A percentile compares a stretch with the other conserved stretches of the same genome.
Evolutionary conservation across 768 basidiomycete species (phyloP).

Genomic region (Pisolithus albus): DNA sequence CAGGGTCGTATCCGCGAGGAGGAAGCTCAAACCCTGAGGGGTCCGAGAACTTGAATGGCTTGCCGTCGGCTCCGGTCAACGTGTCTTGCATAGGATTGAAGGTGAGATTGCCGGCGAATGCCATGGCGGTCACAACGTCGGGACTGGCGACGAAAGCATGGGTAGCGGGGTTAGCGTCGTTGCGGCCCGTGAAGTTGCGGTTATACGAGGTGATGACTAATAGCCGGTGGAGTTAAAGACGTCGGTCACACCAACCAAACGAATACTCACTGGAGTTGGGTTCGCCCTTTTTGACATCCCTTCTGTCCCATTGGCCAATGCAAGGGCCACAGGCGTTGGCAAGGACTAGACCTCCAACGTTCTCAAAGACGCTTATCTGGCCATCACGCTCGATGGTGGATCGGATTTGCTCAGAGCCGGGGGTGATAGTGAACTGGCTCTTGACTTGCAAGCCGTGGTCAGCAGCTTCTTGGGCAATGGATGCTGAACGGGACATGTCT

Average conservation of each 20-base stretch:
- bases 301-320: conserved; percentile 98
- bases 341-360: conserved; percentile 85
- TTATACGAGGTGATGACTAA: conserved; percentile 98
- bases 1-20: conserved; percentile 92
- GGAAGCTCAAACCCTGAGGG: conserved; percentile 91
- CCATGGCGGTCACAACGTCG: conserved; percentile 93
- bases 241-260: background rate
- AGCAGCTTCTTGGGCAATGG: conserved; percentile 84
- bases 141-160: conserved; percentile 95
- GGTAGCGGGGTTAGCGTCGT: conserved; percentile 98
- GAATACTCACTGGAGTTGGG: conserved; percentile 79
- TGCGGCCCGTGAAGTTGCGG: conserved; percentile 99
- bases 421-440: conserved; percentile 97
- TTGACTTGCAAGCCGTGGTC: conserved; percentile 81
- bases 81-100: conserved; percentile 97
- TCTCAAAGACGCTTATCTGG: conserved; percentile 81
- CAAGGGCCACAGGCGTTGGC: conserved; percentile 99
- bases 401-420: conserved; percentile 96
- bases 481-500: conserved; percentile 97
- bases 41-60: conserved; percentile 93
- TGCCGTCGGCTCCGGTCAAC: conserved; percentile 85
- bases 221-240: conserved; percentile 1
- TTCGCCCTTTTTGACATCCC: conserved; percentile 95
- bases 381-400: conserved; percentile 98
- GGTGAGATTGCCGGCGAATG: conserved; percentile 87